Percentiles rank a stretch among this genome's conserved stretches.
phyloP scores from a whole-genome alignment of 2,329 filamentous ascomycete species.

The Fusarium metavorans region DNA sequence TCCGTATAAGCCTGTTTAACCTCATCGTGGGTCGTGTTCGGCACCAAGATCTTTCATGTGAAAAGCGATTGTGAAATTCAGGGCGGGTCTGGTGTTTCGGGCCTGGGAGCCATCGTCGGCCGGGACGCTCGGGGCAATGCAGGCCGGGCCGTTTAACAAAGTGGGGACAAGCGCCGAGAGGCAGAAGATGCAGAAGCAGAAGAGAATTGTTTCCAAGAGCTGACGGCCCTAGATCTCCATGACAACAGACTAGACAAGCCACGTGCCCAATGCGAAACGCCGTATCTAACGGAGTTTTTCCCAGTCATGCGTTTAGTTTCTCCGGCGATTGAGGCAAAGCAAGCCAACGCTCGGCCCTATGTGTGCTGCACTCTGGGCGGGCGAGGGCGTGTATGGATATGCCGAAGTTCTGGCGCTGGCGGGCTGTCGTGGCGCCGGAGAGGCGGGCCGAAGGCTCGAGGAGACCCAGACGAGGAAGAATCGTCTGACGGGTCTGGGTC shows the following conservation, averaged over 20 bases:
- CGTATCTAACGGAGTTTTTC: conserved; percentile 8
- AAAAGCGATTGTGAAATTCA: not conserved
- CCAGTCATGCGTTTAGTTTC: conserved; percentile 19
- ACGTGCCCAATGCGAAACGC: conserved; percentile 31
- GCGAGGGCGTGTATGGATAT: not conserved
- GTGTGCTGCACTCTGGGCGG: not conserved
- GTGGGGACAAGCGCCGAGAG: conserved; percentile 21
- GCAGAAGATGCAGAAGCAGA: not conserved
- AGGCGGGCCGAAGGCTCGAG: conserved; percentile 51
- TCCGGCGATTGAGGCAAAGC: conserved; percentile 15
- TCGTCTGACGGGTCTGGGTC: conserved; percentile 39
- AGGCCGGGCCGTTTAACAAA: conserved; percentile 21
- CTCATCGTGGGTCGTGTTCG: not conserved
- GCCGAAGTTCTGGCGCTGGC: conserved; percentile 45
- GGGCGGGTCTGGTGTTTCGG: conserved; percentile 17
- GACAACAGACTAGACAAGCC: conserved; percentile 22
- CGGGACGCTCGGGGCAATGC: conserved; percentile 31
- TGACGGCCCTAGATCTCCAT: conserved; percentile 20
- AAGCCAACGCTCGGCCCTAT: not conserved
- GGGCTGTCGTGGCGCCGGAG: conserved; percentile 48
- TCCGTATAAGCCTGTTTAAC: not conserved
- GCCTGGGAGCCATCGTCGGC: conserved; percentile 33
- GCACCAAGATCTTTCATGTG: not conserved
- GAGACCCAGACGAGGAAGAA: conserved; percentile 37
- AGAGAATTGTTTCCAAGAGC: conserved; percentile 1